Evolutionary conservation across 257 asterid species (phyloP).

Genomic region (Cordia subcordata): DNA sequence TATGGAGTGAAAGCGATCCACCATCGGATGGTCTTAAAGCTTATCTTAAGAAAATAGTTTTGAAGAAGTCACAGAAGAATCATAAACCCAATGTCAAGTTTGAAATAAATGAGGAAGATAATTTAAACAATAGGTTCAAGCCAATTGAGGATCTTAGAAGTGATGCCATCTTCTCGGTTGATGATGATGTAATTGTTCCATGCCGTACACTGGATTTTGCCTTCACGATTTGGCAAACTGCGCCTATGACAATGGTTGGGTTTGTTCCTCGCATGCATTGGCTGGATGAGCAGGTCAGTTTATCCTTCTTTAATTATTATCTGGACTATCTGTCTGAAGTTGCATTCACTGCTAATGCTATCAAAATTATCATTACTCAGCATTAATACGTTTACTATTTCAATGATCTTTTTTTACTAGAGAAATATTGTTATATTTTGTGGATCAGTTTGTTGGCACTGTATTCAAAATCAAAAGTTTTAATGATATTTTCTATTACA

Average conservation of each 20-base stretch:
- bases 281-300: constrained; percentile 44
- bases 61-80: constrained; percentile 36
- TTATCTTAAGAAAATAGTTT: constrained; percentile 34
- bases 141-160: constrained; percentile 50
- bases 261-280: constrained; percentile 70
- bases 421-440: no score
- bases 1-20: constrained; percentile 52
- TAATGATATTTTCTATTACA: no score
- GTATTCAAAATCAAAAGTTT: no score
- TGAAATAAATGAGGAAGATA: constrained; percentile 51
- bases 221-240: constrained; percentile 58
- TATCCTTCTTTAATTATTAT: background rate
- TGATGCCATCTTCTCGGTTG: constrained; percentile 64
- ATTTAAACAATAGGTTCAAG: constrained; percentile 55
- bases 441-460: no score
- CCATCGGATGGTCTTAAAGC: constrained; percentile 40
- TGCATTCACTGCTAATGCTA: background rate
- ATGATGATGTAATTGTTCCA: constrained; percentile 58
- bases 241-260: constrained; percentile 61
- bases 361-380: no score
- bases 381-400: no score
- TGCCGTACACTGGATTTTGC: constrained; percentile 57
- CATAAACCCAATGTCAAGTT: constrained; percentile 49
- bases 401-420: no score
- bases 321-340: background rate